Evolutionary conservation across 2,329 filamentous ascomycete genomes (phyloP), one percentile per base, ranked within the genome.

Genomic region (Diaporthe ampelina): DNA sequence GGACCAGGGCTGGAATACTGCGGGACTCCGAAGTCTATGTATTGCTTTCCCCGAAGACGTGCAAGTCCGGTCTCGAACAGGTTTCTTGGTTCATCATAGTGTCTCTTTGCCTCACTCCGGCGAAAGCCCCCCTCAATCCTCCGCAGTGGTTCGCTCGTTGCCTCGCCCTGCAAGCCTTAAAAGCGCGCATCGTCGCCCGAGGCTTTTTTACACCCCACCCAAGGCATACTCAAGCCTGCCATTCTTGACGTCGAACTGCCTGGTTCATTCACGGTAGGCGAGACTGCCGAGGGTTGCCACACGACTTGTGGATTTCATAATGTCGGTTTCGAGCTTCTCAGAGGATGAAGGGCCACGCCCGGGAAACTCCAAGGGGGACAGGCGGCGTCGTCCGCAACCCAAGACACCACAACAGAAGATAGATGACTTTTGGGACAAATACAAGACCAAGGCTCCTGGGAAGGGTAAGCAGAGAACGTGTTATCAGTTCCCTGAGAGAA

Each of bases 381-480:
- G 24, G 35, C 57, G 57, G 45, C 70, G 70, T 6, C 57, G 70
- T 24, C 57, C 57, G 65, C 89, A 87, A 78, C 87, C 89, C 73
- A 88, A 90, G 78, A 84, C 90, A 10, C 93, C 93, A 0, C 94
- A 95, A 81, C 88, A 91, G 74, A 88, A 86, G 35, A 89, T 95
- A 73, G 90, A 94, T 77, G 89, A 93, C 75, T 95, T 95, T 80
- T 95, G 93, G 94, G 83, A 86, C 70, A 91, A 91, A 73, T 94
- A 95, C 78, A 92, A 88, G 19, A 91, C 91, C 69, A 93, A 92
- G 79, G 88, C 88, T 35, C 93, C 93, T 0, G 93, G 93, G 21
- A 94, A 94, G 85, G 91, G 89, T 89, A 78, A 52, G 79, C 43
- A 2, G n/a, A 21, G n/a, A 54, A 54, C 7, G 17, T 29, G 10